Evolutionary conservation across 2,329 filamentous ascomycete species (phyloP).

Genomic region (Aspergillus jensenii): DNA sequence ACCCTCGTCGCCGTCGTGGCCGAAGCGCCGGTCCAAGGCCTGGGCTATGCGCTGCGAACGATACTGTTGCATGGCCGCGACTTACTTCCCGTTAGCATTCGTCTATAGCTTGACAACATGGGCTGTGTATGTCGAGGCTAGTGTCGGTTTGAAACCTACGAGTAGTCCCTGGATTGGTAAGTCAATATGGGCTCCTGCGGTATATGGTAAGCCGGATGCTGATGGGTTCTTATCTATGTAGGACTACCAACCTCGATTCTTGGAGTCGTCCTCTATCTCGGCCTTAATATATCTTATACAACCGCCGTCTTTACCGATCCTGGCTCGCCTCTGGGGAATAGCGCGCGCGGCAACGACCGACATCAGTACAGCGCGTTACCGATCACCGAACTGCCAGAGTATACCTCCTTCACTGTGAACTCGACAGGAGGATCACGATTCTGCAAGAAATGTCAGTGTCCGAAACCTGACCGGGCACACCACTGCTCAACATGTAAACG

Average conservation of each 20-base stretch:
- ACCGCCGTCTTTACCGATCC: constrained; percentile 91
- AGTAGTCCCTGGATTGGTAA: constrained; percentile 49
- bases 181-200: background rate
- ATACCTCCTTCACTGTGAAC: constrained; percentile 86
- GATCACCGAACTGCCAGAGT: constrained; percentile 62
- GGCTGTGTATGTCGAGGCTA: constrained; percentile 84
- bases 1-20: constrained; percentile 40
- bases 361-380: constrained; percentile 74
- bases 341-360: constrained; percentile 26
- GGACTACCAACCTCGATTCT: constrained; percentile 55
- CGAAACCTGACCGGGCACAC: constrained; percentile 93
- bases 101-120: constrained; percentile 90
- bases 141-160: constrained; percentile 62
- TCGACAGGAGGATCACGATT: constrained; percentile 81
- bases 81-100: constrained; percentile 84
- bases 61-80: constrained; percentile 74
- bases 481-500: constrained; percentile 94
- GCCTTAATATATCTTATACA: constrained; percentile 88
- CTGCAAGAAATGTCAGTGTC: constrained; percentile 95
- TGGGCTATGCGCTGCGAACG: constrained; percentile 65
- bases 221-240: constrained; percentile 13
- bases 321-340: constrained; percentile 59
- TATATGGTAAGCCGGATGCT: background rate
- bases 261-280: constrained; percentile 69
- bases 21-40: constrained; percentile 42